Evolutionary conservation across 441 rosid species (phyloP).

Genomic region (Bocquillonia castaneifolia): DNA sequence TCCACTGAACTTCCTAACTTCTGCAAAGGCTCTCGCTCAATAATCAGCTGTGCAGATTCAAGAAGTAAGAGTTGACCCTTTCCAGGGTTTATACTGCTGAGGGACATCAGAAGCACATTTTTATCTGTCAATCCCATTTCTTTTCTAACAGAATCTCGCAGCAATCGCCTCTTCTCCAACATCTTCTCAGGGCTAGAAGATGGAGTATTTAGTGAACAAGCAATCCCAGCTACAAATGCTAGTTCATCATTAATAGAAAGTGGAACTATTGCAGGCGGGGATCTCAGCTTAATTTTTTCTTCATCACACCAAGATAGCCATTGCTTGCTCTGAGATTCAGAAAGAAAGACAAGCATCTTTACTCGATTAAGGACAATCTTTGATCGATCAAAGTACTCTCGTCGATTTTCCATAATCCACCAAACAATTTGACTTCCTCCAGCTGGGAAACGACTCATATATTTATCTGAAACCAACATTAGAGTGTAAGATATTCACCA

Average conservation of each 20-base stretch:
- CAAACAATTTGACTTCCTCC: conserved; percentile 93
- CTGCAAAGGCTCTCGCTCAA: conserved; percentile 36
- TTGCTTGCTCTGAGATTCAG: conserved; percentile 76
- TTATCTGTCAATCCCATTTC: conserved; percentile 69
- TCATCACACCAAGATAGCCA: conserved; percentile 93
- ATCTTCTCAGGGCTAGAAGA: conserved; percentile 53
- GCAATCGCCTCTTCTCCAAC: conserved; percentile 49
- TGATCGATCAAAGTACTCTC: conserved; percentile 85
- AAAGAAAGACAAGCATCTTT: conserved; percentile 73
- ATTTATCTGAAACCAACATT: conserved; percentile 60
- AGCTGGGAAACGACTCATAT: conserved; percentile 76
- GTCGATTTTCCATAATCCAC: conserved; percentile 99
- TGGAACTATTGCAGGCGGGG: conserved; percentile 69
- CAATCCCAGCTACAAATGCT: conserved; percentile 80
- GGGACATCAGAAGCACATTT: conserved; percentile 83
- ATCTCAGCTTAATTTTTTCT: conserved; percentile 76
- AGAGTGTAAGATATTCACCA: background rate
- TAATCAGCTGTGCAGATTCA: conserved; percentile 51
- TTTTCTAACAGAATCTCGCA: conserved; percentile 64
- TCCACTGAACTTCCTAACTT: conserved; percentile 35
- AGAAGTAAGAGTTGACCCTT: conserved; percentile 90
- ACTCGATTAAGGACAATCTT: conserved; percentile 72
- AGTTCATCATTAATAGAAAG: conserved; percentile 90
- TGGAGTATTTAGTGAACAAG: conserved; percentile 66
- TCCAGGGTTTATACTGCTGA: conserved; percentile 87